phyloP scores from a whole-genome alignment of 2,329 filamentous ascomycete genomes.

The Botrytis elliptica region DNA sequence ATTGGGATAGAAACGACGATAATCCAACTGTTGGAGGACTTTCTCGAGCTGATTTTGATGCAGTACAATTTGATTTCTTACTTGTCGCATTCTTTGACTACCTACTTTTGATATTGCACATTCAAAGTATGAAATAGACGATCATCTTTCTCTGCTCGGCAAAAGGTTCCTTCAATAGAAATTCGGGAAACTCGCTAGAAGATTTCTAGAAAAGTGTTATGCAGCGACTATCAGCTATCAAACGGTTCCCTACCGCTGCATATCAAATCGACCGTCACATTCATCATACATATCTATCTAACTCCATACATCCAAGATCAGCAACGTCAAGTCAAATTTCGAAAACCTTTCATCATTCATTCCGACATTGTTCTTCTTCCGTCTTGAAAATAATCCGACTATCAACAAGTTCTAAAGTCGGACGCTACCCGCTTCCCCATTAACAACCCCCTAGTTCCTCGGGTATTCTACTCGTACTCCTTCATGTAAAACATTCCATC shows the following conservation, averaged over 20 bases:
- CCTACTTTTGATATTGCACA: not conserved
- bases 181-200: slow-evolving; percentile 1
- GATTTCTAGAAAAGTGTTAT: slow-evolving; percentile 1
- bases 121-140: not conserved
- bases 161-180: not conserved
- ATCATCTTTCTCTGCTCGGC: not conserved
- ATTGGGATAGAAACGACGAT: not conserved
- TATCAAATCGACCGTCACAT: not conserved
- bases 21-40: not conserved
- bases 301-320: not conserved
- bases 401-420: not conserved
- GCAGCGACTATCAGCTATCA: not conserved
- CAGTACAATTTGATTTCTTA: not conserved
- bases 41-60: not conserved
- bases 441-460: not conserved
- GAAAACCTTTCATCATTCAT: not conserved
- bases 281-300: not conserved
- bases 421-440: not conserved
- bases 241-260: slow-evolving; percentile 4
- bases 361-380: not conserved
- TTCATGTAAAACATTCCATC: not conserved
- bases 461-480: not conserved
- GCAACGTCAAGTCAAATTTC: not conserved
- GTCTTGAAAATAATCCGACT: not conserved
- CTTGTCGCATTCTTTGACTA: not conserved